These are phyloP conservation scores for Eremochloa ophiuroides DNA, from an alignment of 176 grass and related monocot species.

Conservation along the genomic window DNA sequence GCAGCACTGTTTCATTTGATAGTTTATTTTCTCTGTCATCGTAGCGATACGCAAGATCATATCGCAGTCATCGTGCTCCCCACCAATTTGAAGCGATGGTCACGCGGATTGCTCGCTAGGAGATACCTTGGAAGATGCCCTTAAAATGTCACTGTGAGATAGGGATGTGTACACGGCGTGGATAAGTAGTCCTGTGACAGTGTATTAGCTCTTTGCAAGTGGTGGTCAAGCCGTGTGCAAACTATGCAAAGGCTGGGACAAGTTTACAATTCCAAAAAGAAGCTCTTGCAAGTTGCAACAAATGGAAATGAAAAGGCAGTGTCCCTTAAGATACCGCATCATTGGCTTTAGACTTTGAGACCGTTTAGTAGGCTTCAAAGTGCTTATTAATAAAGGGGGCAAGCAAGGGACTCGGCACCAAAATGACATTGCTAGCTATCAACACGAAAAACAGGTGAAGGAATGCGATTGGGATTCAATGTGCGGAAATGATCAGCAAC, in stretches of 20 bases:
- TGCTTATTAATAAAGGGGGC: background rate
- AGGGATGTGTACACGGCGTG: background rate
- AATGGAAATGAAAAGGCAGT: background rate
- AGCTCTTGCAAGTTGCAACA: background rate
- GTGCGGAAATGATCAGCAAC: background rate
- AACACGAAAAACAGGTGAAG: background rate
- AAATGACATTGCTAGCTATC: background rate
- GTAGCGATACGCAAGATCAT: background rate
- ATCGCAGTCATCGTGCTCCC: constrained; percentile 14
- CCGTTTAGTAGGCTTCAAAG: background rate
- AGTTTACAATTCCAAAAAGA: background rate
- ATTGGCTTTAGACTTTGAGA: background rate
- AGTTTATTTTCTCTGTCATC: background rate
- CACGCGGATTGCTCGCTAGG: background rate
- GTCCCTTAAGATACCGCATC: background rate
- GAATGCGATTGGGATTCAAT: background rate
- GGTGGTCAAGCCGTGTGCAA: background rate
- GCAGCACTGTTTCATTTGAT: background rate
- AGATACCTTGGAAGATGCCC: constrained; percentile 23
- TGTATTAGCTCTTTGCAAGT: background rate
- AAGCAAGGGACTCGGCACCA: background rate
- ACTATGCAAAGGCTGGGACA: background rate
- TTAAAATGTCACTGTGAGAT: constrained; percentile 10
- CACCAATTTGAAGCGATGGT: background rate
- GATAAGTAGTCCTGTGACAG: background rate